Evolutionary conservation across 176 grass and related monocot species (phyloP).

Genomic region (Phragmites australis): DNA sequence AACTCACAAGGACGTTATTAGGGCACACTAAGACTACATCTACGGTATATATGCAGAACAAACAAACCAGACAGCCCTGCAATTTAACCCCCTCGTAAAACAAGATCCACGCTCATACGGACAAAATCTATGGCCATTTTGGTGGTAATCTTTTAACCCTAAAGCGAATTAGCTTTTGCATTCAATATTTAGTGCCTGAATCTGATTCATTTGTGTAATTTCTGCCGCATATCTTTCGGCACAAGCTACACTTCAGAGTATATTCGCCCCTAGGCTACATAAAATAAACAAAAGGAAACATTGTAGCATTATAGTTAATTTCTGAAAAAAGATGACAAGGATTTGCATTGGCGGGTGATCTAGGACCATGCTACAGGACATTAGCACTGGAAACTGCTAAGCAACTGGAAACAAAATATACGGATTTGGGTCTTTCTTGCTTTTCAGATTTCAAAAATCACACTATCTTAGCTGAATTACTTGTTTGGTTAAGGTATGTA

Average conservation of each 20-base stretch:
- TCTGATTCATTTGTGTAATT: slow-evolving; percentile 42
- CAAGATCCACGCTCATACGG: slow-evolving; percentile 29
- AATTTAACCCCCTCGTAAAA: neutral
- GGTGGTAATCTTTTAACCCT: slow-evolving; percentile 22
- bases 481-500: slow-evolving; percentile 38
- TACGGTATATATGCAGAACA: neutral
- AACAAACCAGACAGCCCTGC: neutral
- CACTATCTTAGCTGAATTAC: slow-evolving; percentile 15
- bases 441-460: slow-evolving; percentile 30
- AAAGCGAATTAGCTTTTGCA: slow-evolving; percentile 44
- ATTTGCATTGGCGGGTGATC: neutral
- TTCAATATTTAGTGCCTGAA: slow-evolving; percentile 37
- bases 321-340: neutral
- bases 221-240: slow-evolving; percentile 31
- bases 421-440: slow-evolving; percentile 8
- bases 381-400: slow-evolving; percentile 27
- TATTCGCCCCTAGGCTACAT: slow-evolving; percentile 15
- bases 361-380: slow-evolving; percentile 15
- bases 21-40: neutral
- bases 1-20: neutral
- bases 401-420: slow-evolving; percentile 36
- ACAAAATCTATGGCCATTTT: slow-evolving; percentile 3
- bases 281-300: slow-evolving; percentile 22
- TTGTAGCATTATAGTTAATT: slow-evolving; percentile 5
- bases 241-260: slow-evolving; percentile 36